phyloP scores from a whole-genome alignment of 257 asterid species.

The Petunia secreta region DNA sequence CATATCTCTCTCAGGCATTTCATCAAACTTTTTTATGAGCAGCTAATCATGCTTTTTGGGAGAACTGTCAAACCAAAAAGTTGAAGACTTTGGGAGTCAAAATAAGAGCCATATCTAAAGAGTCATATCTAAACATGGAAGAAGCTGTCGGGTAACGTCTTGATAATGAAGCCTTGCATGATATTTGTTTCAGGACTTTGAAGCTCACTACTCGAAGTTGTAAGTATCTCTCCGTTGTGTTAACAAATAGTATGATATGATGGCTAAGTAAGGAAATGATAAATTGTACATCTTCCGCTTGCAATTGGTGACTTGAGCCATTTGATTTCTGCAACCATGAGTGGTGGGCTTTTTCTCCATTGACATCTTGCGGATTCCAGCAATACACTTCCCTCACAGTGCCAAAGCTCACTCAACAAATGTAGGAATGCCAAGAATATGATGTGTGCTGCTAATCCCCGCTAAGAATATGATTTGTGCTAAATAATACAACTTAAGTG shows the following conservation, averaged over 20 bases:
- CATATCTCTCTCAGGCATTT: too few relatives aligned
- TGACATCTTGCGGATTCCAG: slow-evolving; percentile 63
- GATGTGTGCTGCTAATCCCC: slow-evolving; percentile 79
- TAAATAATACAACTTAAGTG: too few relatives aligned
- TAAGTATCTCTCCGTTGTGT: slow-evolving; percentile 30
- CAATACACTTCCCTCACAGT: slow-evolving; percentile 58
- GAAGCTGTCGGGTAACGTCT: slow-evolving; percentile 17
- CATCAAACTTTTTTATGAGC: too few relatives aligned
- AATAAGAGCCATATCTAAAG: too few relatives aligned
- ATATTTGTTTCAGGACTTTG: slow-evolving; percentile 68
- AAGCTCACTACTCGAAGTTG: slow-evolving; percentile 74
- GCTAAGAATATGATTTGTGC: slow-evolving; percentile 2
- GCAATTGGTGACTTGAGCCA: slow-evolving; percentile 71
- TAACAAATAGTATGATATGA: background rate
- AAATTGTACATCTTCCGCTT: background rate
- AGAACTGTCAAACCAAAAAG: too few relatives aligned
- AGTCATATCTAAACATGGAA: too few relatives aligned
- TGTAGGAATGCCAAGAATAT: slow-evolving; percentile 73
- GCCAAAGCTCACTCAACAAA: slow-evolving; percentile 65
- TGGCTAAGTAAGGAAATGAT: background rate
- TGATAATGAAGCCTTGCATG: slow-evolving; percentile 69
- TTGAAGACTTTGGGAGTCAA: too few relatives aligned
- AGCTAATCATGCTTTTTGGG: too few relatives aligned
- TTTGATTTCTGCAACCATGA: slow-evolving; percentile 71
- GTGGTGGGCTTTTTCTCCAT: slow-evolving; percentile 70